Evolutionary conservation across 106 monocot species (phyloP).

Genomic region (Hemerocallis citrina): DNA sequence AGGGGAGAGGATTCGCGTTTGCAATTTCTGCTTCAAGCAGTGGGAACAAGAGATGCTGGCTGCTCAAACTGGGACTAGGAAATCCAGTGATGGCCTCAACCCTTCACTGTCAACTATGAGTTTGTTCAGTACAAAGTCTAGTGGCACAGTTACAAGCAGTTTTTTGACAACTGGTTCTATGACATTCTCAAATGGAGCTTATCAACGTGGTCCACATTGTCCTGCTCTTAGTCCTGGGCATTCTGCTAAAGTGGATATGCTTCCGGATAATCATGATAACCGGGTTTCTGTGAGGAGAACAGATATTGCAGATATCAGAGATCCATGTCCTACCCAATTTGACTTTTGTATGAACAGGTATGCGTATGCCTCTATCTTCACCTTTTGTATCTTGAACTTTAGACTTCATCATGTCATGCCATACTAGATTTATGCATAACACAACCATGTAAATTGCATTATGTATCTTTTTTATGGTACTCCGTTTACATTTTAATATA

Average conservation of each 20-base stretch:
- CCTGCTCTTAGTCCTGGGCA: conserved; percentile 17
- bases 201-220: conserved; percentile 19
- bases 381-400: background rate
- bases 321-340: conserved; percentile 34
- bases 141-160: conserved; percentile 28
- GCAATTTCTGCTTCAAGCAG: conserved; percentile 77
- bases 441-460: background rate
- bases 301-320: conserved; percentile 17
- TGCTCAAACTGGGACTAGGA: conserved; percentile 11
- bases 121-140: conserved; percentile 46
- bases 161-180: conserved; percentile 19
- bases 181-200: conserved; percentile 20
- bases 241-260: conserved; percentile 13
- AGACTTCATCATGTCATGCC: background rate
- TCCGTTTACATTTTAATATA: too few species aligned
- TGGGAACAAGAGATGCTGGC: conserved; percentile 32
- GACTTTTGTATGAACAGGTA: conserved; percentile 55
- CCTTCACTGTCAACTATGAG: conserved; percentile 40
- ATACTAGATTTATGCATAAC: background rate
- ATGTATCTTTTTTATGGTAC: too few species aligned
- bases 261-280: conserved; percentile 25
- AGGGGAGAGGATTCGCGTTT: conserved; percentile 51
- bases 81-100: conserved; percentile 21
- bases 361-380: background rate
- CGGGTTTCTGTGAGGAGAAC: conserved; percentile 18